Conservation (phyloP, 73 alveolate genomes). For the Durusdinium trenchii region DNA sequence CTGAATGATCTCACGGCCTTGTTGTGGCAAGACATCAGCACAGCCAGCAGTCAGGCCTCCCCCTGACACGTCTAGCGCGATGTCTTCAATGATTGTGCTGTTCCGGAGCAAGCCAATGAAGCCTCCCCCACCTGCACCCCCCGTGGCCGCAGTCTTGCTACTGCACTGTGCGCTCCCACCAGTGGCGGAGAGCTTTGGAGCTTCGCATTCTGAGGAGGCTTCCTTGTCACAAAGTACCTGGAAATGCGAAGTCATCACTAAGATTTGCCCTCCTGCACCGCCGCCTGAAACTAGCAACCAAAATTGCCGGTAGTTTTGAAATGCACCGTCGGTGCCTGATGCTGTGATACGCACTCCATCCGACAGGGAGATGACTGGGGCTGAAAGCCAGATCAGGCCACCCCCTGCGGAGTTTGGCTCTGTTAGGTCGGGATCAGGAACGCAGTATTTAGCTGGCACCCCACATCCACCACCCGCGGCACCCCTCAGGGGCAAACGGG, state of each 20-base stretch:
- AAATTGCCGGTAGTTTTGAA: not conserved
- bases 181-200: not conserved
- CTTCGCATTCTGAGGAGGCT: not conserved
- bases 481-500: constrained; percentile 8
- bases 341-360: constrained; percentile 46
- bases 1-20: not conserved
- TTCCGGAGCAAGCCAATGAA: constrained; percentile 44
- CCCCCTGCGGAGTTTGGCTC: not conserved
- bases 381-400: constrained; percentile 41
- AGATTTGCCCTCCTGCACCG: constrained; percentile 65
- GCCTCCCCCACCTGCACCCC: constrained; percentile 69
- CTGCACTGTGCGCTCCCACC: constrained; percentile 36
- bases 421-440: not conserved
- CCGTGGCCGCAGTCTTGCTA: not conserved
- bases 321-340: constrained; percentile 19
- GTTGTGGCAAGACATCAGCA: constrained; percentile 44
- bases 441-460: constrained; percentile 3
- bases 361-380: not conserved
- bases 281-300: not conserved
- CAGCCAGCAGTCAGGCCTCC: constrained; percentile 8
- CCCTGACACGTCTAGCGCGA: constrained; percentile 19
- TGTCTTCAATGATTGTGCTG: constrained; percentile 21
- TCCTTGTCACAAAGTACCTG: not conserved
- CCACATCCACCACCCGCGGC: constrained; percentile 59
- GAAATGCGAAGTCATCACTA: constrained; percentile 7